These are phyloP conservation scores for Gracilaria caudata DNA, from an alignment of 23 red algal species.

Conservation along the genomic window DNA sequence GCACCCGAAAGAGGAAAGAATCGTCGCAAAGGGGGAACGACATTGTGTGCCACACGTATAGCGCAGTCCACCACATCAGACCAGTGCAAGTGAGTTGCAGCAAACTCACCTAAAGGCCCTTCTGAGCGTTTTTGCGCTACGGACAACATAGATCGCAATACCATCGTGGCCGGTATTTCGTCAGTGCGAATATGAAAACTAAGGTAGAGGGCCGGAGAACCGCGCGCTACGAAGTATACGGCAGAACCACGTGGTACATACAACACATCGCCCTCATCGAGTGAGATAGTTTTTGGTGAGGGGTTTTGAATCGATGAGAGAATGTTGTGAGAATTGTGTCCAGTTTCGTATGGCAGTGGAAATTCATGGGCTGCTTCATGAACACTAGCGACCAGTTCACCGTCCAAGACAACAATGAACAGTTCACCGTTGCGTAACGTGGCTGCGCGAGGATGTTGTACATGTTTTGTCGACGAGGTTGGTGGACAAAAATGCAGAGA, in stretches of 20 bases:
- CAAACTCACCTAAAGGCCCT: constrained; percentile 1
- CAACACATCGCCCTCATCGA: constrained; percentile 49
- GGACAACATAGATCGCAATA: constrained; percentile 12
- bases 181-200: constrained; percentile 30
- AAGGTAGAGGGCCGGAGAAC: constrained; percentile 23
- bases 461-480: constrained; percentile 2
- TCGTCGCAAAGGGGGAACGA: constrained; percentile 28
- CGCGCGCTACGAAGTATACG: not conserved
- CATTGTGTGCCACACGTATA: constrained; percentile 28
- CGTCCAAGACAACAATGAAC: constrained; percentile 45
- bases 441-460: not conserved
- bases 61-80: constrained; percentile 25
- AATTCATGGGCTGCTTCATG: constrained; percentile 17
- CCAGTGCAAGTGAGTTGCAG: constrained; percentile 13
- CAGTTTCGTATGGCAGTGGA: not conserved
- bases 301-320: constrained; percentile 2
- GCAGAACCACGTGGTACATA: constrained; percentile 47
- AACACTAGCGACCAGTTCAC: constrained; percentile 5
- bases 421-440: constrained; percentile 14
- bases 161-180: constrained; percentile 12
- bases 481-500: constrained; percentile 34
- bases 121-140: constrained; percentile 14
- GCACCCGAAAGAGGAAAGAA: constrained; percentile 37
- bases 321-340: constrained; percentile 12
- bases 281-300: constrained; percentile 5